phyloP scores from a whole-genome alignment of 2,329 filamentous ascomycete genomes.

The Hymenoscyphus occultus region DNA sequence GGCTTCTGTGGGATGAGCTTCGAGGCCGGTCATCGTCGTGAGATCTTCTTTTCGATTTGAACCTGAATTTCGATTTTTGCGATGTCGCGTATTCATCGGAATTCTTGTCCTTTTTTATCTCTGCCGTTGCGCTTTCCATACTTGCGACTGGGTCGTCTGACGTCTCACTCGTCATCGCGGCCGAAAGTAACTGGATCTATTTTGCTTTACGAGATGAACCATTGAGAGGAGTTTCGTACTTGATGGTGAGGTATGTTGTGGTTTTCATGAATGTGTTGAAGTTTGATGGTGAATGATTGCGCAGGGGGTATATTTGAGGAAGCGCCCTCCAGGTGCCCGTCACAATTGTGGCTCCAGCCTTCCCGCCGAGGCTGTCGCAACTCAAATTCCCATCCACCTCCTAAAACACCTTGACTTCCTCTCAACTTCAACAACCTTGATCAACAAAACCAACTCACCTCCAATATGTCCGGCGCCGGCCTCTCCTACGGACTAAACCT shows the following conservation, averaged over 20 bases:
- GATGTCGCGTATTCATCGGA: conserved; percentile 19
- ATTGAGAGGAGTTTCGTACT: neutral
- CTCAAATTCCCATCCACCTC: conserved; percentile 4
- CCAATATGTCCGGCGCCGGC: conserved; percentile 36
- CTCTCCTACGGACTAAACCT: conserved; percentile 59
- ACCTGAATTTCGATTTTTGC: conserved; percentile 31
- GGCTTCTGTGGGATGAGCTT: conserved; percentile 14
- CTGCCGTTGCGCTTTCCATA: neutral
- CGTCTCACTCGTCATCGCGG: conserved; percentile 22
- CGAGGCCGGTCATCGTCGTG: conserved; percentile 12
- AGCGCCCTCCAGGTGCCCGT: neutral
- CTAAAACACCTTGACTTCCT: neutral
- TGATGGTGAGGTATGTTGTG: neutral
- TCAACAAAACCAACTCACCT: neutral
- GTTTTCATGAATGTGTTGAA: neutral
- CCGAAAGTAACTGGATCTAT: neutral
- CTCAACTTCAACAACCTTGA: neutral
- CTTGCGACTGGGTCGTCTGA: conserved; percentile 12
- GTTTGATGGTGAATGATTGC: neutral
- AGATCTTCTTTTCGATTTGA: conserved; percentile 32
- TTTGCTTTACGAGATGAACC: neutral
- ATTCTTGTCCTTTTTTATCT: conserved; percentile 5
- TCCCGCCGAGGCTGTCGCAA: conserved; percentile 10
- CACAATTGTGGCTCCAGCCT: conserved; percentile 2
- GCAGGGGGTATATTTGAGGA: neutral